Conservation (phyloP, 352 stramenopile species). For the Globisporangium lucens region DNA sequence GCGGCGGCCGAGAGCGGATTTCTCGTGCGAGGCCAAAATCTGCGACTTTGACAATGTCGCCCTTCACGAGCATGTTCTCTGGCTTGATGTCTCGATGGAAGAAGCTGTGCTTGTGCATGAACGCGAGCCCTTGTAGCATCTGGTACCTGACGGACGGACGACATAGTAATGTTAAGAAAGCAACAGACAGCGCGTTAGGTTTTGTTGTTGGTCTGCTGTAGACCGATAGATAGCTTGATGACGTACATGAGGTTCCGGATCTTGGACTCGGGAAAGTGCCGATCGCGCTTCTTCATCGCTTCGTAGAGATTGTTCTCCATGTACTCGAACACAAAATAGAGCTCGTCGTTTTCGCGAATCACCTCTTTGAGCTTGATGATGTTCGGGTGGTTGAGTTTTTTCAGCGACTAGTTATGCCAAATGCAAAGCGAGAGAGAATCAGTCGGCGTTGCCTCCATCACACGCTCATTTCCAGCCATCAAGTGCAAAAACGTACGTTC, state of each 20-base stretch:
- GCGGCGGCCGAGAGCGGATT: constrained; percentile 89
- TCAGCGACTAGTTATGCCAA: constrained; percentile 64
- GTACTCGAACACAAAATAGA: constrained; percentile 99
- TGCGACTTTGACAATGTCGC: constrained; percentile 95
- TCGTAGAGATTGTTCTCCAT: constrained; percentile 99
- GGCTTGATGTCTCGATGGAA: constrained; percentile 99
- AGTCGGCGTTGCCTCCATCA: neutral
- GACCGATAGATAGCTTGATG: neutral
- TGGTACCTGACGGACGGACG: constrained; percentile 63
- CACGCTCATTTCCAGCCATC: neutral
- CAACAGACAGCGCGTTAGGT: neutral
- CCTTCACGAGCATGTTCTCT: constrained; percentile 97
- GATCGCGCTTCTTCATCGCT: constrained; percentile 92
- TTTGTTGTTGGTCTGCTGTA: neutral
- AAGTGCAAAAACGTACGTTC: constrained; percentile 67
- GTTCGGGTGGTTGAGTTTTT: constrained; percentile 96
- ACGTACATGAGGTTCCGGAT: constrained; percentile 94
- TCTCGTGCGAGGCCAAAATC: constrained; percentile 98
- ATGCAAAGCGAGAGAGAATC: neutral
- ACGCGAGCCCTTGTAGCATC: constrained; percentile 95
- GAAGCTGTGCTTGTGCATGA: constrained; percentile 98
- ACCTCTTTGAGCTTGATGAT: constrained; percentile 99
- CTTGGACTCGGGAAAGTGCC: constrained; percentile 90
- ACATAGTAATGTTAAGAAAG: neutral
- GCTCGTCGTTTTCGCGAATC: constrained; percentile 95